These are phyloP conservation scores for Phoma sp. DNA, from an alignment of 2,329 filamentous ascomycete genomes.

Conservation along the genomic window DNA sequence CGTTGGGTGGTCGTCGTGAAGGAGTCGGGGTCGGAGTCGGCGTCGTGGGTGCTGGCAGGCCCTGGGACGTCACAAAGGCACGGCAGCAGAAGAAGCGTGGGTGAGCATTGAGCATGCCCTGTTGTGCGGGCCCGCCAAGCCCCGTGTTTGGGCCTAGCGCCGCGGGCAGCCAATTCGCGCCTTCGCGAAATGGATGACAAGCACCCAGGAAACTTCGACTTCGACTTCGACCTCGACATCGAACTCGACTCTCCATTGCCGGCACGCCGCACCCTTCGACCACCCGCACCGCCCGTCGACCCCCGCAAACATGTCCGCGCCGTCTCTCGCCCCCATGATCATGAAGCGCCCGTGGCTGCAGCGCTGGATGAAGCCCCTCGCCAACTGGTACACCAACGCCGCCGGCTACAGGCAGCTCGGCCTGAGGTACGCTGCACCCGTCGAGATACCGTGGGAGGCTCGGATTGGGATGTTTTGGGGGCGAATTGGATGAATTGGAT, in stretches of 20 bases:
- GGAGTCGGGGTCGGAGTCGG: not conserved
- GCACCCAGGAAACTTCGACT: slow-evolving; percentile 14
- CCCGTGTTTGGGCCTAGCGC: not conserved
- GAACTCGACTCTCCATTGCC: slow-evolving; percentile 26
- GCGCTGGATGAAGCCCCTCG: slow-evolving; percentile 78
- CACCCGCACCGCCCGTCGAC: slow-evolving; percentile 25
- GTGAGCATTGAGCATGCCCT: no score
- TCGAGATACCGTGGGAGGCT: not conserved
- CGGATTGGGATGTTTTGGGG: not conserved
- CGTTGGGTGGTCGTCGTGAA: not conserved
- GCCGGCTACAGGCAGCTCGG: slow-evolving; percentile 93
- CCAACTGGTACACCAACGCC: slow-evolving; percentile 87
- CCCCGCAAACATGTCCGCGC: slow-evolving; percentile 67
- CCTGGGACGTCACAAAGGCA: slow-evolving; percentile 10
- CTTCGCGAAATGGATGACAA: slow-evolving; percentile 13
- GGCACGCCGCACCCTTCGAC: slow-evolving; percentile 32
- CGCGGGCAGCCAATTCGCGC: slow-evolving; percentile 7
- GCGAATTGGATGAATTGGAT: not conserved
- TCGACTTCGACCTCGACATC: slow-evolving; percentile 4
- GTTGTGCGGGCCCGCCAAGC: slow-evolving; percentile 10
- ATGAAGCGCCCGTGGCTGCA: slow-evolving; percentile 85
- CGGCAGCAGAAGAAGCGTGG: no score
- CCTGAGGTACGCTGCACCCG: slow-evolving; percentile 69
- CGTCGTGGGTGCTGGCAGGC: slow-evolving; percentile 3
- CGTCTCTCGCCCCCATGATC: slow-evolving; percentile 77